Percentiles rank a stretch among this genome's conserved stretches.
Conservation (phyloP, 805 yeast genomes). For the Candida insectorum region DNA sequence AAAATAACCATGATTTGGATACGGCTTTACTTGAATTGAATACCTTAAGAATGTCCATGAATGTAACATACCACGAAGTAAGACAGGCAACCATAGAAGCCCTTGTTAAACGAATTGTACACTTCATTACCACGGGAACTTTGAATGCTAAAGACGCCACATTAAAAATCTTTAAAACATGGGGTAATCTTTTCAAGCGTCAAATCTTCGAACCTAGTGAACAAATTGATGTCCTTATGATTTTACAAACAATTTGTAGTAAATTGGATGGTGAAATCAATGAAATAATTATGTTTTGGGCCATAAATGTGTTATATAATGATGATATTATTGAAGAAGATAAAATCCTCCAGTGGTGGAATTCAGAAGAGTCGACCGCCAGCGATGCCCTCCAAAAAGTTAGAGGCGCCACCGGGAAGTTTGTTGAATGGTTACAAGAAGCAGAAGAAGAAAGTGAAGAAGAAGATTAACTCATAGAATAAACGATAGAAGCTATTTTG, state of each 20-base stretch:
- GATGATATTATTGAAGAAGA: conserved; percentile 82
- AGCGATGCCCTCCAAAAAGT: conserved; percentile 44
- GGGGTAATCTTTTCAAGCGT: conserved; percentile 80
- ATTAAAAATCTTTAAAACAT: conserved; percentile 67
- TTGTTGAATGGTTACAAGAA: conserved; percentile 82
- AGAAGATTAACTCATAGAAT: not conserved
- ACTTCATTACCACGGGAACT: conserved; percentile 75
- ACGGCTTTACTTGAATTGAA: conserved; percentile 90
- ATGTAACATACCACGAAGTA: conserved; percentile 91
- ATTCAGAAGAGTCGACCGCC: conserved; percentile 30
- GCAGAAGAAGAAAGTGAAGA: conserved; percentile 57
- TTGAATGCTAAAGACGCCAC: conserved; percentile 74
- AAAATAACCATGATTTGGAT: conserved; percentile 87
- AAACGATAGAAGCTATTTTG: not conserved
- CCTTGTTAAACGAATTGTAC: conserved; percentile 62
- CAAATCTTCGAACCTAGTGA: conserved; percentile 83
- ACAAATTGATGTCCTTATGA: conserved; percentile 64
- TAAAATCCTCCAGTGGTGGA: conserved; percentile 81
- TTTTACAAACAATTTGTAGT: conserved; percentile 45
- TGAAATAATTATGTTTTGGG: conserved; percentile 48
- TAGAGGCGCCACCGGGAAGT: conserved; percentile 59
- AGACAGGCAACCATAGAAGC: conserved; percentile 78
- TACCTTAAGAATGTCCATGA: conserved; percentile 96
- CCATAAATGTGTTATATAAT: conserved; percentile 66
- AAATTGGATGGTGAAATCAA: conserved; percentile 37